Percentiles rank a stretch among this genome's conserved stretches.
phyloP scores from a whole-genome alignment of 768 basidiomycete species.

The Psilocybe azurescens region DNA sequence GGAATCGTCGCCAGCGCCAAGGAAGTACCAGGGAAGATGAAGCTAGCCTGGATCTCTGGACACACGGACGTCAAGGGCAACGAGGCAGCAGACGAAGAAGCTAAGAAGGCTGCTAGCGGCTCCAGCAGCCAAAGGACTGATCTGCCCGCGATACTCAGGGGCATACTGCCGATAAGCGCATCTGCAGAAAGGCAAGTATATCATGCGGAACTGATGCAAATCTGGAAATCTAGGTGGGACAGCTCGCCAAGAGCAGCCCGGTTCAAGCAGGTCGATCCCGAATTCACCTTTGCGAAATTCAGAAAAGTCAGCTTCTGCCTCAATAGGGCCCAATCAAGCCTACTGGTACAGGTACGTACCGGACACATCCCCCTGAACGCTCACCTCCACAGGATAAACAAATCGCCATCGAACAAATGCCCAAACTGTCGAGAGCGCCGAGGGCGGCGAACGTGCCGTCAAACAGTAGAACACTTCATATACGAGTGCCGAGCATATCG shows the following conservation, averaged over 20 bases:
- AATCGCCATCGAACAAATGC: background rate
- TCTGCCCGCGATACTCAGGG: background rate
- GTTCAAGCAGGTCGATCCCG: background rate
- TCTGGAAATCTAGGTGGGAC: background rate
- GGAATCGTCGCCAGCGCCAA: too few species aligned
- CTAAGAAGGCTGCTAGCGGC: background rate
- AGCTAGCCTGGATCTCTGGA: background rate
- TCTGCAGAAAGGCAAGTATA: background rate
- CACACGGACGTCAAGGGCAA: background rate
- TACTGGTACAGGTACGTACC: too few species aligned
- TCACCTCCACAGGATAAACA: slow-evolving; percentile 1
- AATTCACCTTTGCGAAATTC: slow-evolving; percentile 1
- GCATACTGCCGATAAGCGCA: background rate
- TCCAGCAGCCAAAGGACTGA: too few species aligned
- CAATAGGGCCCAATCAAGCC: too few species aligned
- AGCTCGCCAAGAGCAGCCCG: background rate
- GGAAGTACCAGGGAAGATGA: background rate
- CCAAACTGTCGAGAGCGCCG: background rate
- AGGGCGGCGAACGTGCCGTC: too few species aligned
- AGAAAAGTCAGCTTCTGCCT: background rate
- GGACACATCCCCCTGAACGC: slow-evolving; percentile 14
- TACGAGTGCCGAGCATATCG: too few species aligned
- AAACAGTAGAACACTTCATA: too few species aligned
- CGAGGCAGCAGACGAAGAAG: slow-evolving; percentile 5
- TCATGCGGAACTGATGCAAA: background rate